A percentile compares a stretch with the other conserved stretches of the same genome.
phyloP scores from a whole-genome alignment of 108 stramenopile genomes.

The Conticribra weissflogii region DNA sequence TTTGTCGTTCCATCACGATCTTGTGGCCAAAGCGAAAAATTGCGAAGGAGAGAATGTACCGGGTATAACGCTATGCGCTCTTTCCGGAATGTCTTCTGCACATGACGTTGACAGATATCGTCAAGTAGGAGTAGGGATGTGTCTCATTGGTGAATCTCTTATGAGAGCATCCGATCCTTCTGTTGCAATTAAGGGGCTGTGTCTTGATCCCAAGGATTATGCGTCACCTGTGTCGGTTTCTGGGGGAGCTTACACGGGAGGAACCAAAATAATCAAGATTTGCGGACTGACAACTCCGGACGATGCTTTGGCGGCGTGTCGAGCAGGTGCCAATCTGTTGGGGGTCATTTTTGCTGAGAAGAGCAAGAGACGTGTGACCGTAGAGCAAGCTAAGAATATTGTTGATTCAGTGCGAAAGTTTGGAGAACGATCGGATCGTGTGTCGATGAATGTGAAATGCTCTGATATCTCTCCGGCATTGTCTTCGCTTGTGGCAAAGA shows the following conservation, averaged over 20 bases:
- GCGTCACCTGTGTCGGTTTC: conserved; percentile 15
- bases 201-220: conserved; percentile 85
- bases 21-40: not conserved
- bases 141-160: conserved; percentile 97
- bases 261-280: conserved; percentile 89
- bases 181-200: conserved; percentile 80
- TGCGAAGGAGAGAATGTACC: conserved; percentile 4
- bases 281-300: conserved; percentile 94
- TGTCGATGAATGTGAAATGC: conserved; percentile 20
- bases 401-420: conserved; percentile 83
- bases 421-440: conserved; percentile 79
- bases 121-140: conserved; percentile 82
- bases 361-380: conserved; percentile 79
- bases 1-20: conserved; percentile 60
- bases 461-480: conserved; percentile 34
- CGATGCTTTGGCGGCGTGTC: conserved; percentile 91
- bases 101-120: conserved; percentile 90
- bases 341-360: conserved; percentile 95
- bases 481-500: conserved; percentile 53
- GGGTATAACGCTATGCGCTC: conserved; percentile 62
- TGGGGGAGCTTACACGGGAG: conserved; percentile 81
- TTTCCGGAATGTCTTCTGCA: conserved; percentile 90
- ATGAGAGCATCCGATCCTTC: conserved; percentile 93
- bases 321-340: conserved; percentile 91
- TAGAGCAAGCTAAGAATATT: conserved; percentile 74